Conservation (phyloP, 495 filamentous ascomycete species). For the Chaetomium fimeti region DNA sequence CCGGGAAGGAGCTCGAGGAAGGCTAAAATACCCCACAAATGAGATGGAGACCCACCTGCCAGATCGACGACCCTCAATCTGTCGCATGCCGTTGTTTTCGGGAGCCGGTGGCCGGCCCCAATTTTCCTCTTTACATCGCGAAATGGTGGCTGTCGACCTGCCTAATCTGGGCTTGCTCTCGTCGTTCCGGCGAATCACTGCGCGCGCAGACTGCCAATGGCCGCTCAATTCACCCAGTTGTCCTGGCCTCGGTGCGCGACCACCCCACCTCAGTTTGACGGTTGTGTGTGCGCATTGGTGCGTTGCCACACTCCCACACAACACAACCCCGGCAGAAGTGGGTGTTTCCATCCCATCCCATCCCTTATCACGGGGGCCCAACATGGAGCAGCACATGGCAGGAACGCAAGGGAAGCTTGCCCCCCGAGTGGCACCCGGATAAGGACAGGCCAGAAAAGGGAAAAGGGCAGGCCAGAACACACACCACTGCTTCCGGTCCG, state of each 20-base stretch:
- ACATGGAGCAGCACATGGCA: constrained; percentile 19
- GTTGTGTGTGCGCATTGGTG: too few species aligned
- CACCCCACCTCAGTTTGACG: neutral
- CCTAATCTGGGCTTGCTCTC: constrained; percentile 16
- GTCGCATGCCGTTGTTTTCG: neutral
- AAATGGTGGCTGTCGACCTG: constrained; percentile 21
- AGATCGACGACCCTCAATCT: constrained; percentile 13
- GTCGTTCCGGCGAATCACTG: constrained; percentile 24
- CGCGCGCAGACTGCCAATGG: neutral
- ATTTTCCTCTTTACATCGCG: neutral
- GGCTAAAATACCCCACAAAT: constrained; percentile 14
- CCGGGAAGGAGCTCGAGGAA: neutral
- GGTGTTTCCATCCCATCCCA: constrained; percentile 16
- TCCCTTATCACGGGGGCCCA: constrained; percentile 18
- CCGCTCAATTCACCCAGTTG: neutral
- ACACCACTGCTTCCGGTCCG: constrained; percentile 21
- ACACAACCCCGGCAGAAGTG: constrained; percentile 10
- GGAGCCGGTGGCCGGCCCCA: neutral
- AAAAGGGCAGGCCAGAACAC: neutral
- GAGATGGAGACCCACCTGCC: neutral
- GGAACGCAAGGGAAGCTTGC: neutral
- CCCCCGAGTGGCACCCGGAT: constrained; percentile 9
- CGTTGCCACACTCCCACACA: neutral
- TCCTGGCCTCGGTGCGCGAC: neutral
- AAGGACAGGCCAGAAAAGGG: constrained; percentile 4